Evolutionary conservation across 78 protist genomes (phyloP), one percentile per base, ranked within the genome.

Genomic region (Salpingoeca rosetta): DNA sequence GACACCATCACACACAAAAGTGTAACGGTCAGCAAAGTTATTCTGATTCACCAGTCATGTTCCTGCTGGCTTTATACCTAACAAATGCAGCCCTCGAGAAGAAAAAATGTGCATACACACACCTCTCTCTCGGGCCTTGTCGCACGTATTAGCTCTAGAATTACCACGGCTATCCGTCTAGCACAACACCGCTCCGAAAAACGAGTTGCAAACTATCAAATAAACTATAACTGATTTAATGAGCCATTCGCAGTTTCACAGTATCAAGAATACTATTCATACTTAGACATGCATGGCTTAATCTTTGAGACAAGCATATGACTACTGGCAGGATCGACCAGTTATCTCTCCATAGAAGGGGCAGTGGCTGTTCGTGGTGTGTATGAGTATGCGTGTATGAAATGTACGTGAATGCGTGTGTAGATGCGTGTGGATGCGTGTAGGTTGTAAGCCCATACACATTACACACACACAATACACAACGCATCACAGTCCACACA

Each of bases 261-360:
- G 85, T 91, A 85, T n/a, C n/a, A n/a, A n/a, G n/a, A 38, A 90
- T 72, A 44, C n/a, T 31, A 76, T 75, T 88, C 91, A 90, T 91
- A 87, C 95, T 93, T 91, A 87, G 88, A 90, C 92, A 82, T 93
- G 93, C 95, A 93, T 93, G 95, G 95, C 95, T 93, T 93, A 90
- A 91, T 93, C 95, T 86, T 92, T 91, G 89, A 91, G 92, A 92
- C 93, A 90, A 93, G 96, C 93, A 93, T 90, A 89, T 91, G 93
- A 91, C 95, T 90, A 87, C 95, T 93, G 95, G 93, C 95, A 93
- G 95, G 94, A 93, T 93, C 94, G 90, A 93, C 93, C 94, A 92
- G 94, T 36, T 90, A 41, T 17, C 87, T 79, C 0, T 41, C 82
- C 31, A 76, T 3, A 3, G 3, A 41, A 84, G 39, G 0, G 79